These are phyloP conservation scores for Meredithiella fracta DNA, from an alignment of 2,329 filamentous ascomycete genomes.

Conservation along the genomic window DNA sequence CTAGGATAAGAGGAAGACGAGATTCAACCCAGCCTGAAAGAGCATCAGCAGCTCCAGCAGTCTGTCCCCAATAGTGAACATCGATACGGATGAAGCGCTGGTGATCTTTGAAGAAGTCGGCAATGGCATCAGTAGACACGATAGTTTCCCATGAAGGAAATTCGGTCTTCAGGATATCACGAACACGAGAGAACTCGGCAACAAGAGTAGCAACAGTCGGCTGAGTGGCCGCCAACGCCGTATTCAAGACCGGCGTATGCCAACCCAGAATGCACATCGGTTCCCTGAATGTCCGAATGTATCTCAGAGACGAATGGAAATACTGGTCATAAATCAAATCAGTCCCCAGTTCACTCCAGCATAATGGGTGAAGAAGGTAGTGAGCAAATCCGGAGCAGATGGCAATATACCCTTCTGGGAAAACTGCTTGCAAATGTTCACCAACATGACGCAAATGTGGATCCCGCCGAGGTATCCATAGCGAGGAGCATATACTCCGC, in stretches of 20 bases:
- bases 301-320: conserved; percentile 35
- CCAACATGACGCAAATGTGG: conserved; percentile 46
- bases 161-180: conserved; percentile 23
- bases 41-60: conserved; percentile 34
- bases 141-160: conserved; percentile 29
- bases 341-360: conserved; percentile 40
- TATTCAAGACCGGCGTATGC: conserved; percentile 44
- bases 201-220: conserved; percentile 36
- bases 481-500: conserved; percentile 46
- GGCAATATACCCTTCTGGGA: conserved; percentile 22
- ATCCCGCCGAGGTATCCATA: conserved; percentile 51
- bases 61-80: conserved; percentile 48
- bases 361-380: conserved; percentile 48
- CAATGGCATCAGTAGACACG: conserved; percentile 21
- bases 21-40: conserved; percentile 50
- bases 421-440: conserved; percentile 41
- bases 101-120: conserved; percentile 20
- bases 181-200: conserved; percentile 34
- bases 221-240: conserved; percentile 35
- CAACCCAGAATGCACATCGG: conserved; percentile 48
- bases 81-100: conserved; percentile 43
- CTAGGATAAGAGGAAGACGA: conserved; percentile 38
- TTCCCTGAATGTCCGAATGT: conserved; percentile 39
- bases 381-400: conserved; percentile 34
- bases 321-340: conserved; percentile 42